phyloP scores from a whole-genome alignment of 1,284 basidiomycete species.

The Ganoderma lucidum region DNA sequence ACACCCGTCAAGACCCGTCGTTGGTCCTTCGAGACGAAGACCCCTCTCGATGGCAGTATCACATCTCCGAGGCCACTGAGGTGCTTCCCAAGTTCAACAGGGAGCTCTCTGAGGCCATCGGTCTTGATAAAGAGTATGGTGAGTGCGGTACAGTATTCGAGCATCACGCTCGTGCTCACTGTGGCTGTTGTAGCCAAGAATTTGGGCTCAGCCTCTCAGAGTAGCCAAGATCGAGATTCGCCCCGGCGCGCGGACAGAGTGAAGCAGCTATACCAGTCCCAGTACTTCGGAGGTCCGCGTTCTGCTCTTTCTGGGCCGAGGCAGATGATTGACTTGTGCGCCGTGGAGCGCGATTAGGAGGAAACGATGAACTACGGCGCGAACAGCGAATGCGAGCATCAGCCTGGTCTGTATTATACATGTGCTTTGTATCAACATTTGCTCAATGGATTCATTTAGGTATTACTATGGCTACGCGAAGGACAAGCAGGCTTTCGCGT shows the following conservation, averaged over 20 bases:
- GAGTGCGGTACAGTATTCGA: neutral
- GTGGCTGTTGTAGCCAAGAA: neutral
- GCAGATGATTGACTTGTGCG: constrained; percentile 22
- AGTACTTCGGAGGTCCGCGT: constrained; percentile 35
- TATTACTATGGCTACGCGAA: constrained; percentile 34
- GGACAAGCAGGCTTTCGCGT: constrained; percentile 31
- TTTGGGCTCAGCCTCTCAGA: neutral
- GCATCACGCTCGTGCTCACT: neutral
- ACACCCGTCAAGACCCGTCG: constrained; percentile 22
- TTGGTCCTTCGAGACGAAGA: constrained; percentile 26
- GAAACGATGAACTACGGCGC: constrained; percentile 10
- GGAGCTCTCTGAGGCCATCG: constrained; percentile 24
- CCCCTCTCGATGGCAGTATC: constrained; percentile 20
- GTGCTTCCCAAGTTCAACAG: constrained; percentile 27
- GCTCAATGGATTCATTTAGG: constrained; percentile 18
- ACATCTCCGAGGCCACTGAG: constrained; percentile 19
- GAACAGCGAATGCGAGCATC: constrained; percentile 33
- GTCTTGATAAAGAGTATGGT: constrained; percentile 18
- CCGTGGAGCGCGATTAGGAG: constrained; percentile 20
- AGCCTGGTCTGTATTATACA: constrained; percentile 30
- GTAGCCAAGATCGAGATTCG: constrained; percentile 7
- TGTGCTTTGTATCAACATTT: neutral
- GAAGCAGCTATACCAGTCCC: constrained; percentile 22
- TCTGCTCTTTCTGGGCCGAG: constrained; percentile 9
- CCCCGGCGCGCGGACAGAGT: constrained; percentile 23